Evolutionary conservation across 2,329 filamentous ascomycete genomes (phyloP), one percentile per base, ranked within the genome.

Genomic region (Cephalotrichum gorgonifer): DNA sequence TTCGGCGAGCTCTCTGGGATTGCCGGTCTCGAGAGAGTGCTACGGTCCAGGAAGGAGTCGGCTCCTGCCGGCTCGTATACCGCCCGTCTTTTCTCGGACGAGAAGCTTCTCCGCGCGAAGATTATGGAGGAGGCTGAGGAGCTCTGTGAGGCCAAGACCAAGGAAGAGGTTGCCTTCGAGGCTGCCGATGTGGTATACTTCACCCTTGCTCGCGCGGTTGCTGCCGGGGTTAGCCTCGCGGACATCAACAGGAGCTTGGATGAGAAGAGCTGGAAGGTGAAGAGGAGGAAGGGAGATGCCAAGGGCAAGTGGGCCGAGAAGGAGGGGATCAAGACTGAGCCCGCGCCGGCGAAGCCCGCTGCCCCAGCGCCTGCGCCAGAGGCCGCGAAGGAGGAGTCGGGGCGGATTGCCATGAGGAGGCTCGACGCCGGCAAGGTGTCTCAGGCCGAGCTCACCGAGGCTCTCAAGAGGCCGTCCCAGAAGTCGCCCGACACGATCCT

Each of bases 71-170:
- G 90, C 2, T 98, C 93, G 12, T 98, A 98, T 66, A 98, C 93
- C 4, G 88, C 89, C 17, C 78, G 91, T 30, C 73, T 98, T 1
- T 98, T 97, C 73, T 90, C 85, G 17, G 93, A 98, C 54, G 80
- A 88, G 57, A 90, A 94, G 64, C 76, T 98, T 49, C 70, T 96
- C 48, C 78, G 87, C 41, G 93, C 93, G 3, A 98, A 98, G 75
- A 96, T 98, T 50, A 94, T 97, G 82, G 93, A 98, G 66, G 93
- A 98, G 65, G 93, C 93, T 0, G 87, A 94, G 60, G 93, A 98
- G 69, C 76, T 98, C 39, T 96, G 91, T 61, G 82, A 93, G 54
- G 91, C 93, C 15, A 82, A 81, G 55, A 83, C 81, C 0, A 85
- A 86, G 52, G 76, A 90, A 54, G 86, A 97, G 14, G 79, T 95